Percentiles rank a stretch among this genome's conserved stretches.
Evolutionary conservation across 2,329 filamentous ascomycete species (phyloP).

Genomic region (Exutisphaerella laricina): DNA sequence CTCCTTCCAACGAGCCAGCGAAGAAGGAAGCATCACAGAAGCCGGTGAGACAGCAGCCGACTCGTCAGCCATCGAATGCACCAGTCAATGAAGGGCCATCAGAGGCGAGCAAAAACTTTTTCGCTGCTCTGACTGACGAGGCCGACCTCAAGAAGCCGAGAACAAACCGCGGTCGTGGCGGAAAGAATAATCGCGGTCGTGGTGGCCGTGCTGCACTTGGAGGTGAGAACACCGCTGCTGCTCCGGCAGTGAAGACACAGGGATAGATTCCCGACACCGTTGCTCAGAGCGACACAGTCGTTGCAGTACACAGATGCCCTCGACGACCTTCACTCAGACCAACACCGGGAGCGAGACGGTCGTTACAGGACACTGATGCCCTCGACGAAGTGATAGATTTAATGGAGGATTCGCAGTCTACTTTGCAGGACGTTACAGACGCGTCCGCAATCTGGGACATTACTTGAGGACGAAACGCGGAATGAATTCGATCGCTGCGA

Average conservation of each 20-base stretch:
- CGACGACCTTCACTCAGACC: too few species aligned
- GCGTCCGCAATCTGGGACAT: too few species aligned
- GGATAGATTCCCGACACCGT: not conserved
- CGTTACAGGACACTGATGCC: too few species aligned
- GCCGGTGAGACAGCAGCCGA: constrained; percentile 2
- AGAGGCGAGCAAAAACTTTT: constrained; percentile 3
- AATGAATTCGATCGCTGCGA: too few species aligned
- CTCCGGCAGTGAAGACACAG: not conserved
- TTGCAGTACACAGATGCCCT: not conserved
- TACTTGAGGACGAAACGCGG: too few species aligned
- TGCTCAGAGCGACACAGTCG: not conserved
- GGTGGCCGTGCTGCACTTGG: not conserved
- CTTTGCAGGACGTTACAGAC: too few species aligned
- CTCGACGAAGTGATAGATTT: too few species aligned
- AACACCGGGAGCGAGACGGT: too few species aligned
- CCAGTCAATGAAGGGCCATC: constrained; percentile 1
- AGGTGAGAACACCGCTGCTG: not conserved
- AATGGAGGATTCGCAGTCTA: too few species aligned
- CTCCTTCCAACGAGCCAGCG: not conserved
- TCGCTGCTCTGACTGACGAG: not conserved
- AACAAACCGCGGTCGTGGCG: not conserved
- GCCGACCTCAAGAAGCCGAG: constrained; percentile 1
- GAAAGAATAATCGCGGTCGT: not conserved
- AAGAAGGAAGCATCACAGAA: constrained; percentile 2
- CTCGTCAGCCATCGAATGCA: constrained; percentile 5